A percentile compares a stretch with the other conserved stretches of the same genome.
Evolutionary conservation across 2,329 filamentous ascomycete genomes (phyloP).

Genomic region (Penicillium sp.): DNA sequence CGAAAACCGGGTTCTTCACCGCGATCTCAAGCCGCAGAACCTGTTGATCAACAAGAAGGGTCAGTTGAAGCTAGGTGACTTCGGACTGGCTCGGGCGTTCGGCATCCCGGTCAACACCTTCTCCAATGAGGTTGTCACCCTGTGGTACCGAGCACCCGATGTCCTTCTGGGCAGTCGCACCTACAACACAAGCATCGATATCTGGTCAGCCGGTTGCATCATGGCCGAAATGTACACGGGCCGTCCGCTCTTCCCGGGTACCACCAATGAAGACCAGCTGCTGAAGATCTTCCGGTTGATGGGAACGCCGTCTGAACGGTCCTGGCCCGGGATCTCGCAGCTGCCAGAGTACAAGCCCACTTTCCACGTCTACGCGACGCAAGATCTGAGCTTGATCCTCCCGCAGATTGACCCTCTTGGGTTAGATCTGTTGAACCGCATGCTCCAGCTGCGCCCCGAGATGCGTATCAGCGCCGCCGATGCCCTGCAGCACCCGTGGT

Average conservation of each 20-base stretch:
- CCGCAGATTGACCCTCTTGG: constrained; percentile 85
- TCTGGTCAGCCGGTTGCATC: constrained; percentile 98
- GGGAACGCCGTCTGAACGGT: constrained; percentile 92
- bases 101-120: constrained; percentile 98
- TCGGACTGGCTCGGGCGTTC: constrained; percentile 88
- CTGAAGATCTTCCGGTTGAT: constrained; percentile 97
- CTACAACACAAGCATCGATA: constrained; percentile 99
- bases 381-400: constrained; percentile 79
- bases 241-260: constrained; percentile 89
- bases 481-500: constrained; percentile 88
- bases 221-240: constrained; percentile 99
- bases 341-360: constrained; percentile 97
- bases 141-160: constrained; percentile 96
- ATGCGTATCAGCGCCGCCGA: constrained; percentile 83
- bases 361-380: constrained; percentile 90
- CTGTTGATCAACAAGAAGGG: constrained; percentile 90
- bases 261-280: constrained; percentile 96
- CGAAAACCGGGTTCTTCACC: constrained; percentile 91
- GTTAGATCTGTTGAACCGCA: constrained; percentile 78
- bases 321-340: constrained; percentile 90
- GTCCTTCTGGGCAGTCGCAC: constrained; percentile 89
- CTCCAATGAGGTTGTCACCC: constrained; percentile 93
- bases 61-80: constrained; percentile 87
- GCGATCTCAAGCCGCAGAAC: constrained; percentile 94
- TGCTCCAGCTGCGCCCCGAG: constrained; percentile 91